These are phyloP conservation scores for Lodderomyces margitis DNA, from an alignment of 1,139 yeast species.

Conservation along the genomic window DNA sequence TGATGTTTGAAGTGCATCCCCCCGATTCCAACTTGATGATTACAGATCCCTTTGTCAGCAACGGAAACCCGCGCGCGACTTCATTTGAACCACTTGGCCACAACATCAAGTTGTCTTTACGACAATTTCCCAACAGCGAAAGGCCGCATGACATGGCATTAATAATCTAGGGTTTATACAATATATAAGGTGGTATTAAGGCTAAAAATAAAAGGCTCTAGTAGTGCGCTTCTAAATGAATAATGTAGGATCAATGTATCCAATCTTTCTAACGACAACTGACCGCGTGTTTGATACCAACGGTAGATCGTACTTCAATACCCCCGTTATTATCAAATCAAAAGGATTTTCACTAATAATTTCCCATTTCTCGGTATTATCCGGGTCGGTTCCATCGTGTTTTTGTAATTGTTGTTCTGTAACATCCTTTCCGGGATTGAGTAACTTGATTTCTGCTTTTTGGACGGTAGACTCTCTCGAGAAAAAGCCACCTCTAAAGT, in stretches of 20 bases:
- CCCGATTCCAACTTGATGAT: slow-evolving; percentile 42
- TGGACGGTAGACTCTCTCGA: slow-evolving; percentile 56
- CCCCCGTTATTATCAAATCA: slow-evolving; percentile 82
- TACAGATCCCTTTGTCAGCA: slow-evolving; percentile 48
- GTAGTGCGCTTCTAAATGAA: slow-evolving; percentile 4
- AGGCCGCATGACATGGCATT: slow-evolving; percentile 16
- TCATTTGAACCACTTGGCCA: slow-evolving; percentile 58
- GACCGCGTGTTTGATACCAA: slow-evolving; percentile 55
- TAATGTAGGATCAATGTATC: slow-evolving; percentile 53
- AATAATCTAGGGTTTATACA: neutral
- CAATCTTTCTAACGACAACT: slow-evolving; percentile 61
- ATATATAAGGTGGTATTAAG: neutral
- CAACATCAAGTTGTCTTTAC: slow-evolving; percentile 30
- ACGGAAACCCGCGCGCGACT: slow-evolving; percentile 51
- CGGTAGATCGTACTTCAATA: slow-evolving; percentile 73
- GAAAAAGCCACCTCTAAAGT: slow-evolving; percentile 77
- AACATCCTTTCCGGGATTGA: slow-evolving; percentile 71
- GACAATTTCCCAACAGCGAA: slow-evolving; percentile 22
- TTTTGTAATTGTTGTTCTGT: slow-evolving; percentile 24
- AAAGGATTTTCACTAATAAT: slow-evolving; percentile 76
- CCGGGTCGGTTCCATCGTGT: slow-evolving; percentile 22
- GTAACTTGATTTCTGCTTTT: slow-evolving; percentile 66
- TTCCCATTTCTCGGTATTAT: slow-evolving; percentile 67
- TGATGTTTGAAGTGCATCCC: slow-evolving; percentile 38
- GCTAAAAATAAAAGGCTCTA: no score